Percentiles rank a stretch among this genome's conserved stretches.
These are phyloP conservation scores for Micractinium sp. DNA, from an alignment of 139 green algal genomes.

Conservation along the genomic window DNA sequence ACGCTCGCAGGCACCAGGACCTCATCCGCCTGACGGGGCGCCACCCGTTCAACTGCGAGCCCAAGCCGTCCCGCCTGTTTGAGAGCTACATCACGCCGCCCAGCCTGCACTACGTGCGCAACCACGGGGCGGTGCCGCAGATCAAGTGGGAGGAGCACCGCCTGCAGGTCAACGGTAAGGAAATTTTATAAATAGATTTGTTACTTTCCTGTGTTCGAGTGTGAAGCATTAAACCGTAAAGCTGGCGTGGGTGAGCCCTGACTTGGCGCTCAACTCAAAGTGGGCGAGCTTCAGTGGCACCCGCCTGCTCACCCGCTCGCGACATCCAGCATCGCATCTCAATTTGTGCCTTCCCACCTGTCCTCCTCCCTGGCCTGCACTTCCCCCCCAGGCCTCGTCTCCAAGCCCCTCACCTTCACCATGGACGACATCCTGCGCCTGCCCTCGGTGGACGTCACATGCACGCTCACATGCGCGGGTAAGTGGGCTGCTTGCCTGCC, in stretches of 20 bases:
- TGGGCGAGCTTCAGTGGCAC: too few relatives aligned
- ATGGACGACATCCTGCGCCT: conserved; percentile 92
- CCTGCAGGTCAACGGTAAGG: conserved; percentile 72
- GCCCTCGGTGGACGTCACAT: conserved; percentile 78
- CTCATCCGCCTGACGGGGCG: conserved; percentile 92
- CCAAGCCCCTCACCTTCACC: conserved; percentile 69
- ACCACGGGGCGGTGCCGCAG: conserved; percentile 91
- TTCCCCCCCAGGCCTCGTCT: conserved; percentile 67
- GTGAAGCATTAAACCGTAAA: too few relatives aligned
- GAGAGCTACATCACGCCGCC: conserved; percentile 82
- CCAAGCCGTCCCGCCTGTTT: conserved; percentile 82
- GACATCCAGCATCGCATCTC: too few relatives aligned
- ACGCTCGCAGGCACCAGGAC: conserved; percentile 61
- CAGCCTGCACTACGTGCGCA: conserved; percentile 85
- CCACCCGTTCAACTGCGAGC: conserved; percentile 98
- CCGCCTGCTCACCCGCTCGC: too few relatives aligned
- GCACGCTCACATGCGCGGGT: conserved; percentile 85
- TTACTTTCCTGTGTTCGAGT: too few relatives aligned
- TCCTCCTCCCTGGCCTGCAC: neutral
- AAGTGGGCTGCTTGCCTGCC: neutral
- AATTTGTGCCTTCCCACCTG: neutral
- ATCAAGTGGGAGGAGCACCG: conserved; percentile 59
- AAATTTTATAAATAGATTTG: too few relatives aligned
- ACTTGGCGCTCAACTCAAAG: too few relatives aligned
- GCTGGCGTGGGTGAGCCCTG: too few relatives aligned